Evolutionary conservation across 257 asterid species (phyloP).

Genomic region (Nicotiana obtusifolia): DNA sequence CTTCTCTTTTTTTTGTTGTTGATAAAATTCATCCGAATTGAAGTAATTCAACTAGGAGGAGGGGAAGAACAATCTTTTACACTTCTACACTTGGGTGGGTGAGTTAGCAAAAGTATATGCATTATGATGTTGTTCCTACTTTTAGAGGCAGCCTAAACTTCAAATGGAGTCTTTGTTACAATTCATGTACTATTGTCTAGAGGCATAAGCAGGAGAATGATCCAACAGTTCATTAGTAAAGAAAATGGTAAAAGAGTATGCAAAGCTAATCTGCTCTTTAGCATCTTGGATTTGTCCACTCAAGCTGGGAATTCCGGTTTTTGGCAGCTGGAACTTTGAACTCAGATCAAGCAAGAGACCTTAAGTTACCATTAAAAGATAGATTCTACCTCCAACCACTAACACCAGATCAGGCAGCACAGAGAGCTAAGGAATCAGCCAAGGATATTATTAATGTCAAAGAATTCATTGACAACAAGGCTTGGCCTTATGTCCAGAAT

Average conservation of each 20-base stretch:
- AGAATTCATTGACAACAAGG: conserved; percentile 64
- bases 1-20: too few species aligned
- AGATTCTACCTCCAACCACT: conserved; percentile 77
- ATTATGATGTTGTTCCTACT: too few species aligned
- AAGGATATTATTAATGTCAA: conserved; percentile 67
- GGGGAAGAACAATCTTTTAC: too few species aligned
- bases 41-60: too few species aligned
- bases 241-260: background rate
- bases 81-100: too few species aligned
- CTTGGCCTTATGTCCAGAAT: conserved; percentile 87
- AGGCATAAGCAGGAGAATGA: too few species aligned
- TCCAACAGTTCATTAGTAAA: background rate
- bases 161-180: too few species aligned
- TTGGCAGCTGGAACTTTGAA: conserved; percentile 78
- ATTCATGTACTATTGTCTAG: too few species aligned
- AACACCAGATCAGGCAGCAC: conserved; percentile 68
- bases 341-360: conserved; percentile 83
- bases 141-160: too few species aligned
- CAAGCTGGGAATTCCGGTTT: background rate
- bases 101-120: too few species aligned
- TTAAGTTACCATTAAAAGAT: conserved; percentile 47
- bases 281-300: background rate
- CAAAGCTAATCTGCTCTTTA: background rate
- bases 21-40: too few species aligned
- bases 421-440: conserved; percentile 77